A percentile compares a stretch with the other conserved stretches of the same genome.
Evolutionary conservation across 2,329 filamentous ascomycete species (phyloP).

Genomic region (Sporothrix pseudoabietina): DNA sequence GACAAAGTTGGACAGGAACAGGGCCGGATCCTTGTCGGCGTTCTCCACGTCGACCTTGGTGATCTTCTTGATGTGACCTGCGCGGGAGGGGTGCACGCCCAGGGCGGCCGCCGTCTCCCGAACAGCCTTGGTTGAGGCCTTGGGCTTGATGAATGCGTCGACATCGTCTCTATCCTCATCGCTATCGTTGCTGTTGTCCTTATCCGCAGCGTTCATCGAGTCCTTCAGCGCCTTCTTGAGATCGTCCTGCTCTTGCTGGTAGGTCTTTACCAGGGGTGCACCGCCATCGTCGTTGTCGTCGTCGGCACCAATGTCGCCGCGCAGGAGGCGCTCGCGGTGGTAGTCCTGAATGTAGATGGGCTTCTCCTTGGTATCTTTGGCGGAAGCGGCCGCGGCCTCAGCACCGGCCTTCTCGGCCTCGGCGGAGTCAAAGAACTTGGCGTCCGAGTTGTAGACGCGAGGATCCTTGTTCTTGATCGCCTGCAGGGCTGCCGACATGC

Average conservation of each 20-base stretch:
- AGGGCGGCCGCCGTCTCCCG: constrained; percentile 41
- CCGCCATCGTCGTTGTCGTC: constrained; percentile 50
- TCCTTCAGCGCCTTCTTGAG: constrained; percentile 76
- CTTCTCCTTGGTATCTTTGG: constrained; percentile 67
- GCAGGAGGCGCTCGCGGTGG: constrained; percentile 82
- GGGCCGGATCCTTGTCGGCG: constrained; percentile 84
- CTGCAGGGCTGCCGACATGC: constrained; percentile 83
- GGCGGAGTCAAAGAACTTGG: constrained; percentile 71
- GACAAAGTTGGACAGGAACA: constrained; percentile 93
- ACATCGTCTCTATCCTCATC: constrained; percentile 67
- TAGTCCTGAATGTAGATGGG: constrained; percentile 87
- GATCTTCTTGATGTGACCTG: constrained; percentile 48
- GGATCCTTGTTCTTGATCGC: constrained; percentile 92
- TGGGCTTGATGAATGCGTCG: constrained; percentile 75
- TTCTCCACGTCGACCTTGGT: constrained; percentile 67
- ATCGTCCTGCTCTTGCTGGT: constrained; percentile 84
- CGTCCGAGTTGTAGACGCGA: constrained; percentile 78
- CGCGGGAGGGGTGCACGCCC: constrained; percentile 61
- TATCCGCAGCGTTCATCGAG: constrained; percentile 71
- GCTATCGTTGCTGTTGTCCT: constrained; percentile 57
- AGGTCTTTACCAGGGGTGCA: constrained; percentile 57
- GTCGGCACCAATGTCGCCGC: constrained; percentile 66
- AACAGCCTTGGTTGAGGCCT: constrained; percentile 51
- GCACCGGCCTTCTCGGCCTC: constrained; percentile 52
- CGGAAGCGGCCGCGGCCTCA: constrained; percentile 46